Base-by-base conservation (phyloP, 768 basidiomycete species). In the Suillus subalutaceus region DNA sequence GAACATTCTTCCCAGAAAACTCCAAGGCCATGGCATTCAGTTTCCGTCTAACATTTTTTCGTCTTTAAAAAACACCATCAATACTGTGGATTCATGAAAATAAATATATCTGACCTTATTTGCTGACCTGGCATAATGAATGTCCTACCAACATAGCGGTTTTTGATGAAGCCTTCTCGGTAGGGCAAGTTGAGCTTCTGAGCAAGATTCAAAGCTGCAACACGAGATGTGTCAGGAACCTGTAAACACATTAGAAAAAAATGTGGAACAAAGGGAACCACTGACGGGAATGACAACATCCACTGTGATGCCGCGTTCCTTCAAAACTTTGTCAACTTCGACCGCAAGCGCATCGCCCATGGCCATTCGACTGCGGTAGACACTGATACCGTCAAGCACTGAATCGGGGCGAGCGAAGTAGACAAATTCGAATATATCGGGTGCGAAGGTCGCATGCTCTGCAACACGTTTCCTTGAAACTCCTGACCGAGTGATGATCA, bases 41-140 rank as follows among this genome's bases (percentile, higher is more conserved):
- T 78, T 99, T 99, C 70, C 91, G 85, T 63, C 97, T 84, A 13
- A 99, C 97, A 75, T 96, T 99, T 84, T 96, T 97, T 71, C 85
- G 88, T 78, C 95, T 95, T 71, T 26, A 41, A 43, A 30, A 58
- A 2, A 40, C 23, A 62, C 62, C 30, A 38, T 71, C 56, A 69
- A 60, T 53, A 63, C 16, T 20, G 37, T 30, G 35, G 2, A 50
- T 62, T 13, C 26, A 23, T 26, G 4, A 15, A n/a, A 32, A 65
- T 30, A 35, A 32, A 48, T n/a, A 16, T 4, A 4, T 13, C 68
- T 48, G 72, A 88, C 93, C 96, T 88, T 89, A 94, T 92, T 77
- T 94, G 91, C 75, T 99, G 97, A 30, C 97, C 97, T 9, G 97
- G 97, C 97, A 99, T 99, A 79, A 99, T 99, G 77, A 99, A 99